These are phyloP conservation scores for Citropsis articulata DNA, from an alignment of 345 rosid genomes.

Conservation along the genomic window DNA sequence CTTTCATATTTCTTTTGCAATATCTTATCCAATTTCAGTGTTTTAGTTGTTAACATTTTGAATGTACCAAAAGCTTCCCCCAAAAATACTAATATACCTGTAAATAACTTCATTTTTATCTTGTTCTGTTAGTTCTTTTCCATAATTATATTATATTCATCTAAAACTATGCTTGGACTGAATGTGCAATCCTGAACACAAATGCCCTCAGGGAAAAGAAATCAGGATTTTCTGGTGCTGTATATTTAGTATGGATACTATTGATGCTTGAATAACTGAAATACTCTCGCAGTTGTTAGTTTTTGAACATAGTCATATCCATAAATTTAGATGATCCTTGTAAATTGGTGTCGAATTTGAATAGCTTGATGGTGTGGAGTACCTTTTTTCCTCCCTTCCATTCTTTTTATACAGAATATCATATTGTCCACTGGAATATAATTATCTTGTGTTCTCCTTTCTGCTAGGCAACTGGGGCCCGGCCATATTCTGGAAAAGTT, in stretches of 20 bases:
- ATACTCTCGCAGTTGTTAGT: not conserved
- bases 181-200: not conserved
- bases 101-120: not conserved
- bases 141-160: not conserved
- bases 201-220: not conserved
- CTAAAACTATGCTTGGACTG: not conserved
- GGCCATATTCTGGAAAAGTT: slow-evolving; percentile 86
- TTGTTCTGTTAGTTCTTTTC: not conserved
- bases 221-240: not conserved
- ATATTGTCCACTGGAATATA: not conserved
- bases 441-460: not conserved
- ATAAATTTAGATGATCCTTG: not conserved
- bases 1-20: not conserved
- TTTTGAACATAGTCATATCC: not conserved
- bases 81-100: not conserved
- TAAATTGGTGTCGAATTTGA: not conserved
- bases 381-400: not conserved
- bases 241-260: not conserved
- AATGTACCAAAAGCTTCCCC: not conserved
- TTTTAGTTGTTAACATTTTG: not conserved
- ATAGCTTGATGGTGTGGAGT: not conserved
- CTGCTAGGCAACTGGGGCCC: slow-evolving; percentile 77
- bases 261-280: not conserved
- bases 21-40: not conserved
- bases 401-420: not conserved